A percentile compares a stretch with the other conserved stretches of the same genome.
Evolutionary conservation across 495 filamentous ascomycete species (phyloP).

Genomic region (Apodospora peruviana): DNA sequence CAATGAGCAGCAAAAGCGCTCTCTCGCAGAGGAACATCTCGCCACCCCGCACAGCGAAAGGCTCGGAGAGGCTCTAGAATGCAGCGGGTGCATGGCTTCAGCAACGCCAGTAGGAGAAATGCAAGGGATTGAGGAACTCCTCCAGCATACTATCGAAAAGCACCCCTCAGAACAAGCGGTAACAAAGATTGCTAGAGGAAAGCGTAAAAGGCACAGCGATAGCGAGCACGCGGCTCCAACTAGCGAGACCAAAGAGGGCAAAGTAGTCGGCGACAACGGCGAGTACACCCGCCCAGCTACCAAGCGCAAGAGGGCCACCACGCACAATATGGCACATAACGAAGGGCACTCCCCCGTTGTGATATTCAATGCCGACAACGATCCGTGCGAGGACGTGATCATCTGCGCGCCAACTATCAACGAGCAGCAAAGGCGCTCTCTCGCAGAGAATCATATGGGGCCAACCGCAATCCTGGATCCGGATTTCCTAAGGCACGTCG

Average conservation of each 20-base stretch:
- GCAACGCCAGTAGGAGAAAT: too few species aligned
- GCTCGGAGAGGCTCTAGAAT: too few species aligned
- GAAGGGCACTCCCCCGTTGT: background rate
- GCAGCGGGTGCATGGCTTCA: too few species aligned
- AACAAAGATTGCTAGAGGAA: background rate
- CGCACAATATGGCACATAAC: constrained; percentile 5
- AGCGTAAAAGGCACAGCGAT: background rate
- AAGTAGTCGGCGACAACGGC: background rate
- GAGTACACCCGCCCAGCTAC: constrained; percentile 1
- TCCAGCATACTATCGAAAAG: too few species aligned
- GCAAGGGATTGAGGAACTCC: too few species aligned
- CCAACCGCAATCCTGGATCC: constrained; percentile 1
- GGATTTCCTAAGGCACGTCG: constrained; percentile 5
- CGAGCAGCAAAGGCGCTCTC: constrained; percentile 7
- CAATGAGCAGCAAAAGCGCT: constrained; percentile 6
- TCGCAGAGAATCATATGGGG: constrained; percentile 1
- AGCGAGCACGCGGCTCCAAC: background rate
- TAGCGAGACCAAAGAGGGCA: background rate
- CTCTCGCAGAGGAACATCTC: constrained; percentile 1
- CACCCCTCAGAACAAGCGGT: too few species aligned
- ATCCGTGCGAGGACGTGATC: constrained; percentile 7
- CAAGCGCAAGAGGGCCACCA: background rate
- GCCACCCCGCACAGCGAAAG: too few species aligned
- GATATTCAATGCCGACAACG: constrained; percentile 6
- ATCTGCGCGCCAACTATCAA: constrained; percentile 9